These are phyloP conservation scores for Trichoderma brevicompactum DNA, from an alignment of 2,329 filamentous ascomycete genomes.

Conservation along the genomic window DNA sequence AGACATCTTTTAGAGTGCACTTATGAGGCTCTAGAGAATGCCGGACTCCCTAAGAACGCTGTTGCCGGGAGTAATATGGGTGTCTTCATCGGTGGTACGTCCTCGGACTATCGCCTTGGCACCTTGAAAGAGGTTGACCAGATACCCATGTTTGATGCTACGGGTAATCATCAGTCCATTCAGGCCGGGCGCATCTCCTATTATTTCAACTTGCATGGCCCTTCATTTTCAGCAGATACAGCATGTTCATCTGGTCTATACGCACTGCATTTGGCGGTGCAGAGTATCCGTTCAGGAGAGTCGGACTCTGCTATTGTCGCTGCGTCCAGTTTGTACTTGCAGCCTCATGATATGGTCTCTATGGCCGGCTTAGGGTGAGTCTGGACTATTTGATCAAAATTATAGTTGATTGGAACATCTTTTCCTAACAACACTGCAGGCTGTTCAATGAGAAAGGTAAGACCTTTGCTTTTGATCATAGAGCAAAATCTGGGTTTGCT, in stretches of 20 bases:
- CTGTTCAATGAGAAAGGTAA: conserved; percentile 55
- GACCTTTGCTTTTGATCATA: conserved; percentile 49
- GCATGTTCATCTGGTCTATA: conserved; percentile 58
- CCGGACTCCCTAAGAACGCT: conserved; percentile 53
- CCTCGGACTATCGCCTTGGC: conserved; percentile 54
- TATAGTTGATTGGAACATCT: too few species aligned
- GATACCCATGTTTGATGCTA: conserved; percentile 57
- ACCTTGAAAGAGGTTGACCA: conserved; percentile 49
- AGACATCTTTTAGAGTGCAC: conserved; percentile 57
- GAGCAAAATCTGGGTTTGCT: conserved; percentile 55
- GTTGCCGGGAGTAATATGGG: conserved; percentile 54
- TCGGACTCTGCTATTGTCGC: conserved; percentile 52
- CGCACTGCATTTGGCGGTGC: conserved; percentile 55
- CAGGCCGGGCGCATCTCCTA: conserved; percentile 60
- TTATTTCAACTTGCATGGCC: conserved; percentile 59
- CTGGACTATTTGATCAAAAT: too few species aligned
- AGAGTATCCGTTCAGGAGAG: conserved; percentile 54
- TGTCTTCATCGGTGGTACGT: conserved; percentile 54
- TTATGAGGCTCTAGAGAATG: conserved; percentile 59
- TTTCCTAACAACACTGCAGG: conserved; percentile 6
- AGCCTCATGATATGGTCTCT: conserved; percentile 46
- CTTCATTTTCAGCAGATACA: conserved; percentile 57
- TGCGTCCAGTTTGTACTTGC: conserved; percentile 52
- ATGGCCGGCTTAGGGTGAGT: conserved; percentile 41
- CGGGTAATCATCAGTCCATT: conserved; percentile 55